These are phyloP conservation scores for Colletotrichum gloeosporioides DNA, from an alignment of 2,329 filamentous ascomycete genomes.

Conservation along the genomic window DNA sequence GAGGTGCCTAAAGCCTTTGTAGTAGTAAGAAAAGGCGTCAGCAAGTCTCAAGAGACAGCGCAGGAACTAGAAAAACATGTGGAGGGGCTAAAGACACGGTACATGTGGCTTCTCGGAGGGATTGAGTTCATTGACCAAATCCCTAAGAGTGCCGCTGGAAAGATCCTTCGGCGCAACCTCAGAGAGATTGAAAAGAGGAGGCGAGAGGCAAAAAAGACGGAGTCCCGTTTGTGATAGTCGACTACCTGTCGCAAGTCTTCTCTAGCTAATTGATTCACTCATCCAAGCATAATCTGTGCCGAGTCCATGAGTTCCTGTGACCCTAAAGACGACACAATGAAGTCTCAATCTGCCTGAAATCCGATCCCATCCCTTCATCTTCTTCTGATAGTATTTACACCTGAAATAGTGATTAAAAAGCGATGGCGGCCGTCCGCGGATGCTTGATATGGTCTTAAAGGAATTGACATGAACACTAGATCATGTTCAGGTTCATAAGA, in stretches of 20 bases:
- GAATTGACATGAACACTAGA: neutral
- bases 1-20: slow-evolving; percentile 64
- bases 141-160: slow-evolving; percentile 66
- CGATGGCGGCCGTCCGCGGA: neutral
- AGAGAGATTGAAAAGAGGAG: slow-evolving; percentile 34
- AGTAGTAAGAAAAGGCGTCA: slow-evolving; percentile 40
- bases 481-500: neutral
- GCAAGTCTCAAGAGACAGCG: slow-evolving; percentile 37
- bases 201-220: neutral
- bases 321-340: neutral
- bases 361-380: neutral
- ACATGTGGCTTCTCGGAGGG: slow-evolving; percentile 57
- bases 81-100: slow-evolving; percentile 55
- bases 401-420: neutral
- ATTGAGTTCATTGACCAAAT: slow-evolving; percentile 57
- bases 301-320: neutral
- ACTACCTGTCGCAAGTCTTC: neutral
- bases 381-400: neutral
- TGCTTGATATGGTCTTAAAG: neutral
- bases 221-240: neutral
- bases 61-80: slow-evolving; percentile 52
- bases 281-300: neutral
- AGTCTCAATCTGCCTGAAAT: neutral
- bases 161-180: slow-evolving; percentile 62
- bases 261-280: neutral